Evolutionary conservation across 164 flowering plant species (phyloP).

Genomic region (Kingdonia uniflora): DNA sequence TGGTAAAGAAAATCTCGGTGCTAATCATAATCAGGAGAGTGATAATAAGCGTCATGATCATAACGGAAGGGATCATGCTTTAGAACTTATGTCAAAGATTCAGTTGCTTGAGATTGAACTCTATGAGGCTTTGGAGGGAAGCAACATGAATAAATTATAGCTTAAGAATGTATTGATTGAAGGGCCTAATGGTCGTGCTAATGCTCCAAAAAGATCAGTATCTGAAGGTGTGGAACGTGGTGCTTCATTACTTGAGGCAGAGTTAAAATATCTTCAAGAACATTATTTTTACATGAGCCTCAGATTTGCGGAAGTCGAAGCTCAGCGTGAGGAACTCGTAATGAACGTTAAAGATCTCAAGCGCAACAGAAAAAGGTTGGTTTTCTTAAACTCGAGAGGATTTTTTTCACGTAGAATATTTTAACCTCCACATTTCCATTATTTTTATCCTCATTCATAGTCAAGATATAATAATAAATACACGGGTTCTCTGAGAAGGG

Average conservation of each 20-base stretch:
- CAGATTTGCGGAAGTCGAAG: slow-evolving; percentile 80
- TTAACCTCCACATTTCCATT: not conserved
- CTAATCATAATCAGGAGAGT: too few species aligned
- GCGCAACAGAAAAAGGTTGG: slow-evolving; percentile 43
- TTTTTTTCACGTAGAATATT: not conserved
- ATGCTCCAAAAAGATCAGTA: slow-evolving; percentile 16
- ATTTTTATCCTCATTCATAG: slow-evolving; percentile 5
- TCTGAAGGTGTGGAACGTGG: slow-evolving; percentile 27
- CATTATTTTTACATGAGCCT: slow-evolving; percentile 86
- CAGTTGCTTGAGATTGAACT: slow-evolving; percentile 55
- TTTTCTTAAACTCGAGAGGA: slow-evolving; percentile 25
- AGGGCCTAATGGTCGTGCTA: slow-evolving; percentile 15
- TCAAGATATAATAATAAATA: not conserved
- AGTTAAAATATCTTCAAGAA: slow-evolving; percentile 65
- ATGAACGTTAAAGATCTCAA: slow-evolving; percentile 55
- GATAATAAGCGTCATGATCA: slow-evolving; percentile 12
- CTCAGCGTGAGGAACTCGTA: slow-evolving; percentile 77
- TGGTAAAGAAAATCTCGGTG: too few species aligned
- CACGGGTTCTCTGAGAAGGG: not conserved
- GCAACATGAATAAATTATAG: slow-evolving; percentile 34
- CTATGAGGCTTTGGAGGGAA: slow-evolving; percentile 51
- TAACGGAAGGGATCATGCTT: slow-evolving; percentile 13
- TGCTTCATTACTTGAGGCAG: slow-evolving; percentile 47
- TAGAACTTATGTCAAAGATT: slow-evolving; percentile 21
- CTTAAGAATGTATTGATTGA: slow-evolving; percentile 33